Conservation (phyloP, 1,284 basidiomycete species). For the Malassezia dermatis region DNA sequence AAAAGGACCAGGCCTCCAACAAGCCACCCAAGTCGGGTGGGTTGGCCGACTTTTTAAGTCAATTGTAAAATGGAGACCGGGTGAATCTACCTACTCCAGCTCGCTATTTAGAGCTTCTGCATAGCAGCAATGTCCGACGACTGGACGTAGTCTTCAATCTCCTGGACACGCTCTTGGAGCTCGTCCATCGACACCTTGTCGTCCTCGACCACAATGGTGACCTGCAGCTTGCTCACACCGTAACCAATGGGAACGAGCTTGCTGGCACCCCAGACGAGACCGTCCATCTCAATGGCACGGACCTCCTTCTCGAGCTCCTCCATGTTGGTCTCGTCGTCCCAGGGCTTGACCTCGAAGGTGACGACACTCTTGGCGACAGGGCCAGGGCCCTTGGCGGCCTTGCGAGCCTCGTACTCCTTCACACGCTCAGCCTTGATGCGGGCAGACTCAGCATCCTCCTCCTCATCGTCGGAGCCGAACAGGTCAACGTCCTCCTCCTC, state of each 20-base stretch:
- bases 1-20: neutral
- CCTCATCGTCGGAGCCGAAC: conserved; percentile 77
- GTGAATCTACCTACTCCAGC: neutral
- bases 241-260: conserved; percentile 88
- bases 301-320: conserved; percentile 68
- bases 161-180: conserved; percentile 57
- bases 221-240: conserved; percentile 83
- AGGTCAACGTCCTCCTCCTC: conserved; percentile 87
- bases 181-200: conserved; percentile 90
- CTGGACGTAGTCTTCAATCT: conserved; percentile 89
- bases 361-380: conserved; percentile 65
- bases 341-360: conserved; percentile 89
- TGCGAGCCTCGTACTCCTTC: conserved; percentile 84
- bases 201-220: conserved; percentile 90
- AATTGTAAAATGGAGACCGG: neutral
- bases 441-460: conserved; percentile 85
- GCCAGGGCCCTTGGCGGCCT: conserved; percentile 70
- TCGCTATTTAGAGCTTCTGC: conserved; percentile 40
- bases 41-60: conserved; percentile 9
- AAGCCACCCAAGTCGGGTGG: neutral
- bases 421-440: conserved; percentile 88
- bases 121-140: conserved; percentile 60
- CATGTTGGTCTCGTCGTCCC: conserved; percentile 99
- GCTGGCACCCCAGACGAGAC: conserved; percentile 78
- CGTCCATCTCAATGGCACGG: conserved; percentile 75